Evolutionary conservation across 1,284 basidiomycete species (phyloP).

Genomic region (Cryptococcus hybrid): DNA sequence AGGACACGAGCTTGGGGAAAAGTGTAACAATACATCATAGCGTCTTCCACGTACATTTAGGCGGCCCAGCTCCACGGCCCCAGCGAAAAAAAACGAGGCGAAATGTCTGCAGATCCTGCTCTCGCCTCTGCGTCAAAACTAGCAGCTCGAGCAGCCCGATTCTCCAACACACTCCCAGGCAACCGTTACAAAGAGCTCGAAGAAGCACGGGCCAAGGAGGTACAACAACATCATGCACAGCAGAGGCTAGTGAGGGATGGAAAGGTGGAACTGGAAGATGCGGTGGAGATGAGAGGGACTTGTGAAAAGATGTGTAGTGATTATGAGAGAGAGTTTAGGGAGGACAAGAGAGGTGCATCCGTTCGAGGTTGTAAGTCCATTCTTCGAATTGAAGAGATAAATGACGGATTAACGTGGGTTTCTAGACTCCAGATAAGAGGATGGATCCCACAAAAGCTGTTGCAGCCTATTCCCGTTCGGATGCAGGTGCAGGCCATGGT

Average conservation of each 20-base stretch:
- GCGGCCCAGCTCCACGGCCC: too few relatives aligned
- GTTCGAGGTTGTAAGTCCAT: constrained; percentile 72
- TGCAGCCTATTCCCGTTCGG: constrained; percentile 90
- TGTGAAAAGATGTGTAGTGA: constrained; percentile 93
- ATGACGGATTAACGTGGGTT: background rate
- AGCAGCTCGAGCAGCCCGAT: constrained; percentile 43
- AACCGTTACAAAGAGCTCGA: constrained; percentile 54
- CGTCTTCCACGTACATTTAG: too few relatives aligned
- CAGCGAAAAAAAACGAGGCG: too few relatives aligned
- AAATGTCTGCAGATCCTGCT: background rate
- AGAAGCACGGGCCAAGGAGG: constrained; percentile 62
- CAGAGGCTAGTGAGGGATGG: constrained; percentile 87
- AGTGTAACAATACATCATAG: too few relatives aligned
- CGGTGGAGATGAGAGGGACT: constrained; percentile 85
- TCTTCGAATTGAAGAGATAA: constrained; percentile 1
- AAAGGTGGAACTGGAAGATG: constrained; percentile 75
- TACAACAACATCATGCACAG: constrained; percentile 70
- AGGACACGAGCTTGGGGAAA: too few relatives aligned
- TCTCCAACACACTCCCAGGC: constrained; percentile 44
- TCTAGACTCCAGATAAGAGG: constrained; percentile 53
- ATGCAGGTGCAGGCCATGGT: constrained; percentile 60
- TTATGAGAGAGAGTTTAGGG: constrained; percentile 86
- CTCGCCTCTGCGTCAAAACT: constrained; percentile 12
- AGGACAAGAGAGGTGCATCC: constrained; percentile 86
- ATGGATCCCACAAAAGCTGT: constrained; percentile 86